Base-by-base conservation (phyloP, 441 rosid genomes). In the Gossypium gossypioides region DNA sequence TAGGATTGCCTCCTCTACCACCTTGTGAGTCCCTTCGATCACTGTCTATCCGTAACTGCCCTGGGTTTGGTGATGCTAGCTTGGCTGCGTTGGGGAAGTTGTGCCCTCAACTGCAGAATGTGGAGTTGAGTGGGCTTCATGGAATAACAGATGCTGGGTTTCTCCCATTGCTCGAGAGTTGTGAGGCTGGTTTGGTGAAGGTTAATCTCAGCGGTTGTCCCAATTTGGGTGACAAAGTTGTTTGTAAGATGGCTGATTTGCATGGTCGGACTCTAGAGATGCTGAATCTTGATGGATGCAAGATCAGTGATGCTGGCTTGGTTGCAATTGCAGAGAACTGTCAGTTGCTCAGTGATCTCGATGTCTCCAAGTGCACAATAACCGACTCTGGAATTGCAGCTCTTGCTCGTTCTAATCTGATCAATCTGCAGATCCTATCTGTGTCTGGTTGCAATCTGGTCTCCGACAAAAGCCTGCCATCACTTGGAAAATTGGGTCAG, bases 131-230 rank as follows among this genome's bases (percentile, higher is more conserved):
- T 1, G 91, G 96, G 21, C 93, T 91, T 68, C 83, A 77, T 77
- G 90, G 89, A n/a, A 75, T 92, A 6, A 91, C 95, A 50, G 92
- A 95, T 74, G 79, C 84, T 60, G 97, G 98, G n/a, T 78, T 91
- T 63, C 78, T 91, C 29, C 84, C 85, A 3, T 70, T 92, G 1
- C 71, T 86, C 7, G 79, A 82, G 72, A 85, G 70, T 77, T 77
- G 82, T 51, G 82, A 80, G 46, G 78, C 84, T 44, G 88, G 92
- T 65, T 85, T 95, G 52, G 85, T 84, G 78, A 89, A 89, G 86
- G 90, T 92, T 18, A 88, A 89, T 80, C 89, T 92, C 32, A 84
- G 84, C 27, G 88, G 86, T 25, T 91, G 97, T 71, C 72, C 84
- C 52, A 89, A 84, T 79, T 40, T 95, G 80, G 86, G 95, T 0